Evolutionary conservation across 169 alveolate species (phyloP), one percentile per base, ranked within the genome.

Genomic region (Eimeria necatrix): DNA sequence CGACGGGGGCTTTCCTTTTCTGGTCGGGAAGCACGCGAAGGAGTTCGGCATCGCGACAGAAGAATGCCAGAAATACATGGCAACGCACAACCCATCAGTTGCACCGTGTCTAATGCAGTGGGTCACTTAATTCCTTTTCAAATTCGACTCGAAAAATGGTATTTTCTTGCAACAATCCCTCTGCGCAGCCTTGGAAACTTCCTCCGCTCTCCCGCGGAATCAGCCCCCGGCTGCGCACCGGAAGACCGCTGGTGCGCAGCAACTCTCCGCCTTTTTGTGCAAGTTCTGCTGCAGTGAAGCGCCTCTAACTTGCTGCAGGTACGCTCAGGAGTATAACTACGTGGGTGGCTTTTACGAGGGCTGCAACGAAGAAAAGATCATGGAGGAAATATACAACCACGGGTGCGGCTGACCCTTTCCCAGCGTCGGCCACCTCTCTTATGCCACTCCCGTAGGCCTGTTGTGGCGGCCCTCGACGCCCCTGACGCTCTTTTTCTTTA

Each of bases 1-100:
- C 95, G 97, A 95, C 90, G 99, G 99, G 0, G 99, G 99, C 4
- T 98, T 96, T 56, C 99, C 99, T 18, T 98, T 97, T 83, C 97
- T 98, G 24, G 99, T 97, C 48, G 99, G 99, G 0, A 98, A 97
- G 94, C 98, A 98, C 24, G 96, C 98, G 26, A 96, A 94, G 53
- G 99, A 98, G 91, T 94, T 96, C 56, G 99, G 99, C n/a, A 52
- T 97, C 20, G 96, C 97, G 7, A 59, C 97, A 4, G 97, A 94
- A 56, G 61, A 64, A n/a, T 92, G 96, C 32, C 88, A 74, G 83
- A 81, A 22, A 49, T 83, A 93, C 48, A 3, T 22, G 6, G 85
- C 83, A 4, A 73, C 70, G 18, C 84, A 85, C 71, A 53, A 48
- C 68, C 95, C 95, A 6, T 16, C 70, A 9, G 80, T 46, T 1